These are phyloP conservation scores for Draba incana DNA, from an alignment of 345 rosid genomes.

Conservation along the genomic window DNA sequence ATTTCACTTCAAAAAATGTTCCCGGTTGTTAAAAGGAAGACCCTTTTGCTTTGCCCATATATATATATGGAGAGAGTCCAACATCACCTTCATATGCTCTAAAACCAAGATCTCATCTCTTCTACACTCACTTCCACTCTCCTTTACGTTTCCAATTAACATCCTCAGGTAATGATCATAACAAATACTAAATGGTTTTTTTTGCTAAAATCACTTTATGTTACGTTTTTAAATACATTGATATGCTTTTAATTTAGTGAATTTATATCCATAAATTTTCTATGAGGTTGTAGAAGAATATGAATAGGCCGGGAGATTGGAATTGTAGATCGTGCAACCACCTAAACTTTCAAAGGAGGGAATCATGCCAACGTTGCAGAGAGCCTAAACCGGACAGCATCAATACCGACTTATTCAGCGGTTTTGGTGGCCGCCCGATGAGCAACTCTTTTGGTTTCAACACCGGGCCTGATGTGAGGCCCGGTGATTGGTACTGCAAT, in stretches of 20 bases:
- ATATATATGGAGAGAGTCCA: constrained; percentile 24
- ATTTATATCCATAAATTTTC: neutral
- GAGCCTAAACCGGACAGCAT: constrained; percentile 47
- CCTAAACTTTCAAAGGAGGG: constrained; percentile 85
- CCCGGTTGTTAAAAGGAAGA: constrained; percentile 37
- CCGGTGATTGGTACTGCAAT: constrained; percentile 85
- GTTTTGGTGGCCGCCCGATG: constrained; percentile 49
- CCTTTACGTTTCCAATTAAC: neutral
- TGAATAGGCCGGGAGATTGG: constrained; percentile 97
- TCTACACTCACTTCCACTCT: constrained; percentile 1
- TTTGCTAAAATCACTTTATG: neutral
- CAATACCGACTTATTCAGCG: constrained; percentile 38
- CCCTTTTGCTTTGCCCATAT: constrained; percentile 36
- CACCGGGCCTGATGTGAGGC: constrained; percentile 70
- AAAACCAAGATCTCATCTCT: too few species aligned
- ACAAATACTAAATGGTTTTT: neutral
- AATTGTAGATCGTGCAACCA: constrained; percentile 84
- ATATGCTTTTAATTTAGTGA: neutral
- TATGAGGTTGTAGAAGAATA: constrained; percentile 39
- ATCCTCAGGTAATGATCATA: constrained; percentile 31
- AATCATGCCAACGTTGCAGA: constrained; percentile 79
- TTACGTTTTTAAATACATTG: neutral
- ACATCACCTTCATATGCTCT: constrained; percentile 20
- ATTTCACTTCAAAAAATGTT: constrained; percentile 44
- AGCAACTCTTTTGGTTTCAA: constrained; percentile 54